Base-by-base conservation (phyloP, 345 rosid genomes). In the Sonneratia alba region DNA sequence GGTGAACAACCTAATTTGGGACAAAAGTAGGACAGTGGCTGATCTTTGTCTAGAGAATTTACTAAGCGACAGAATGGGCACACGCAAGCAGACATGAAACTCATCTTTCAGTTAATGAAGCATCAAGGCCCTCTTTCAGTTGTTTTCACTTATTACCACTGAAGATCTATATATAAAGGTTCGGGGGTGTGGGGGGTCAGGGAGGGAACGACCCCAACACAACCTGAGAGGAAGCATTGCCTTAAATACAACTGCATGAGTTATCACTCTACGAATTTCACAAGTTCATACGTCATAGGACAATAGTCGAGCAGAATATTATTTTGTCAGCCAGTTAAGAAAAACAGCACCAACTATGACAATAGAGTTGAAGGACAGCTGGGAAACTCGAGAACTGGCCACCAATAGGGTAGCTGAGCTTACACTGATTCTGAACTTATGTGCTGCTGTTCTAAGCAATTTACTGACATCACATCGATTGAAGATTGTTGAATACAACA, bases 71-170 rank as follows among this genome's bases (percentile, higher is more conserved):
- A 19, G 16, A 19, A 53, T 49, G 16, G 6, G 56, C 56, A 49
- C 1, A 21, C 59, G 18, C 3, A 7, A 53, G 59, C 59, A 53
- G 59, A 12, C 16, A 19, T 21, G 7, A 53, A 53, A 18, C 59
- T 53, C 16, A 53, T 6, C 66, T 24, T 27, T 27, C 18, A 62
- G 66, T 8, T 62, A 16, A 62, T n/a, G 37, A 27, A 27, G 15
- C 66, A 62, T 27, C 66, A 62, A 62, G 66, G 38, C 22, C 63
- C 34, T 57, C 63, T n/a, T n/a, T 7, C 63, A 47, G 51, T 47
- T 47, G 51, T 13, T 62, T 62, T 27, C 36, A 34, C 38, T 62
- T 62, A 62, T 62, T 32, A 62, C 16, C 66, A 27, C 6, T 11
- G 66, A 62, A 62, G 5, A 32, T 3, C 66, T 27, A 62, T 27